phyloP scores from a whole-genome alignment of 2,329 filamentous ascomycete species.

The Massarina eburnea region DNA sequence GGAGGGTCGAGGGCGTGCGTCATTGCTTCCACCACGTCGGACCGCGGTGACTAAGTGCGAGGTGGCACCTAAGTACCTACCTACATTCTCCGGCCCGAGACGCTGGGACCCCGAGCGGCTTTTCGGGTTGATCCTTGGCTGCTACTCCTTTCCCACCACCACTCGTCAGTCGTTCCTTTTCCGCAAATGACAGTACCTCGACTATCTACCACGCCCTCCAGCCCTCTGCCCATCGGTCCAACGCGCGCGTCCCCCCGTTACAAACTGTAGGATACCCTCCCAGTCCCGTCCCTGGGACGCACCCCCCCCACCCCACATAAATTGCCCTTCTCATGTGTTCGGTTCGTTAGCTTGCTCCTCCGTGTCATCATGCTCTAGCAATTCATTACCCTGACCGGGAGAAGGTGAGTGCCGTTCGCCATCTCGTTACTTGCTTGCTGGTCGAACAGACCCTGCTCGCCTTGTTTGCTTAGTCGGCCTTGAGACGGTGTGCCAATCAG shows the following conservation, averaged over 20 bases:
- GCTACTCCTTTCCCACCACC: constrained; percentile 8
- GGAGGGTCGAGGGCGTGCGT: not conserved
- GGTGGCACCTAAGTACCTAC: not conserved
- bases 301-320: constrained; percentile 18
- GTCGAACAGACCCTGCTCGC: constrained; percentile 18
- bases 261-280: constrained; percentile 15
- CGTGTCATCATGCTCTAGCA: constrained; percentile 34
- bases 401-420: constrained; percentile 32
- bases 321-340: constrained; percentile 20
- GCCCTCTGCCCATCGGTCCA: not conserved
- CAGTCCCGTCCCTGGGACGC: constrained; percentile 16
- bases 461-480: constrained; percentile 7
- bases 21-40: not conserved
- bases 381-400: constrained; percentile 25
- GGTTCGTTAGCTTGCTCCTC: constrained; percentile 20
- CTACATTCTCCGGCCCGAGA: constrained; percentile 13
- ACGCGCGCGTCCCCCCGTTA: constrained; percentile 18
- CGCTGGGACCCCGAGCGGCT: constrained; percentile 13
- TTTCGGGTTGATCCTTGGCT: constrained; percentile 15
- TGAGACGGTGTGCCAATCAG: constrained; percentile 26
- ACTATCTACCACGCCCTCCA: constrained; percentile 24
- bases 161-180: too few species aligned
- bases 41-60: not conserved
- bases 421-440: constrained; percentile 27
- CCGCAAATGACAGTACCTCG: constrained; percentile 41